Conservation (phyloP, 2,329 filamentous ascomycete species). For the Pyrenophora graminea region DNA sequence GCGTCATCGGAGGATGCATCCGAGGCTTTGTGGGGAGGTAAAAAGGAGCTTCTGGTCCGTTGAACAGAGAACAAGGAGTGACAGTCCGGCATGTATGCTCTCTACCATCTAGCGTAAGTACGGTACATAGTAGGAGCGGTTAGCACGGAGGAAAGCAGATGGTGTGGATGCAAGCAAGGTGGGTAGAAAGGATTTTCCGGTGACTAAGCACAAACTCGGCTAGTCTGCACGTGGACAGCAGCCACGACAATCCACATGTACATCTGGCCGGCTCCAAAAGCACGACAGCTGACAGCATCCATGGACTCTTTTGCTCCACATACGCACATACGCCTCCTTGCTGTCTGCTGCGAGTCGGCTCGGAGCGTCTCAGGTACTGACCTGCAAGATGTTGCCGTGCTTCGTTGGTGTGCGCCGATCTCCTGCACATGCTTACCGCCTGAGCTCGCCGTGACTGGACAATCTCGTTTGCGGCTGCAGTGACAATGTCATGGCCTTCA, state of each 20-base stretch:
- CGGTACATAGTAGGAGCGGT: too few relatives aligned
- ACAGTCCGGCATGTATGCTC: too few relatives aligned
- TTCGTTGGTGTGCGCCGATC: background rate
- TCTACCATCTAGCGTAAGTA: too few relatives aligned
- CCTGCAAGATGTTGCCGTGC: background rate
- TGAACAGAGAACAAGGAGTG: background rate
- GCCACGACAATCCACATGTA: too few relatives aligned
- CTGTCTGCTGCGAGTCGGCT: background rate
- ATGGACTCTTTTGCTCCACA: background rate
- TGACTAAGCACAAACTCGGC: too few relatives aligned
- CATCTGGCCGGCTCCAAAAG: background rate
- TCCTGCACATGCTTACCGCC: background rate
- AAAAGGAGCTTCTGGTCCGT: background rate
- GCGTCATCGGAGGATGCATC: background rate
- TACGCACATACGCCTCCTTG: background rate
- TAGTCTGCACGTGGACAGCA: too few relatives aligned
- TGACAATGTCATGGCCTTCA: background rate
- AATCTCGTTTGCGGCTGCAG: constrained; percentile 10
- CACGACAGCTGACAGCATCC: too few relatives aligned
- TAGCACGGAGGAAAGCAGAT: too few relatives aligned
- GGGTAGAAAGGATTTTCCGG: background rate
- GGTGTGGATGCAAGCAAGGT: too few relatives aligned
- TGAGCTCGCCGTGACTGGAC: background rate
- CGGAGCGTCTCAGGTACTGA: background rate
- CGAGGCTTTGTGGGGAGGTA: background rate